Evolutionary conservation across 371 early-diverging fungal genomes (phyloP).

Genomic region (Mortierella sp.): DNA sequence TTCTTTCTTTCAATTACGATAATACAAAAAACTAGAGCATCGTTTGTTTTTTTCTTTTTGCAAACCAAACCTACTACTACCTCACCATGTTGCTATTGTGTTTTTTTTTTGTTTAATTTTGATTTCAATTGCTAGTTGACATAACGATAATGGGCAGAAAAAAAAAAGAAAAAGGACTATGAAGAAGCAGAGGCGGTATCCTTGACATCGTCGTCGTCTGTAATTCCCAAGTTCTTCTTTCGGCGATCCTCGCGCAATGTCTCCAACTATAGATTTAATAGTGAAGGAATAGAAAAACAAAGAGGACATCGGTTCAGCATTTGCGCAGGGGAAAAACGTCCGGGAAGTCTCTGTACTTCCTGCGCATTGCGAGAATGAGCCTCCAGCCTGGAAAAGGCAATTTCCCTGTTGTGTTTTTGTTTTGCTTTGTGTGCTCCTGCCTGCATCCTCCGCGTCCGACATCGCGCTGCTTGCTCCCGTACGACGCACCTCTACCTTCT

Average conservation of each 20-base stretch:
- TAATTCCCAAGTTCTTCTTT: constrained; percentile 46
- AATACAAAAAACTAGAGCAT: constrained; percentile 6
- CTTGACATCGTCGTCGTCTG: constrained; percentile 44
- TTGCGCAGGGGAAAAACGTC: neutral
- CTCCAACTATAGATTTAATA: constrained; percentile 19
- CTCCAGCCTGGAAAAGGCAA: neutral
- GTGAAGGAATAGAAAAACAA: too few species aligned
- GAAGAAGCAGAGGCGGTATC: constrained; percentile 8
- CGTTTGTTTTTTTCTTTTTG: neutral
- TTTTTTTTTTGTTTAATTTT: neutral
- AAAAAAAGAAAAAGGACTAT: neutral
- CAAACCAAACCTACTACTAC: neutral
- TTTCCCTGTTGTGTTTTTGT: neutral
- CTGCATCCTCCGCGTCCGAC: neutral
- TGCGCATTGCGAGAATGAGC: neutral
- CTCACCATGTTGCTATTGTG: neutral
- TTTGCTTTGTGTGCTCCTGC: neutral
- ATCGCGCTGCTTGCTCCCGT: neutral
- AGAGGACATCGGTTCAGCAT: neutral
- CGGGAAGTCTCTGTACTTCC: neutral
- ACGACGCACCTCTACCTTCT: neutral
- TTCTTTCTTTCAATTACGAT: constrained; percentile 13
- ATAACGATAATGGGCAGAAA: neutral
- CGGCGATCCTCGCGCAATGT: constrained; percentile 51
- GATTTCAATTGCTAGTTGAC: neutral